Evolutionary conservation across 2,329 filamentous ascomycete genomes (phyloP).

Genomic region (Cladosporium cucumerinum): DNA sequence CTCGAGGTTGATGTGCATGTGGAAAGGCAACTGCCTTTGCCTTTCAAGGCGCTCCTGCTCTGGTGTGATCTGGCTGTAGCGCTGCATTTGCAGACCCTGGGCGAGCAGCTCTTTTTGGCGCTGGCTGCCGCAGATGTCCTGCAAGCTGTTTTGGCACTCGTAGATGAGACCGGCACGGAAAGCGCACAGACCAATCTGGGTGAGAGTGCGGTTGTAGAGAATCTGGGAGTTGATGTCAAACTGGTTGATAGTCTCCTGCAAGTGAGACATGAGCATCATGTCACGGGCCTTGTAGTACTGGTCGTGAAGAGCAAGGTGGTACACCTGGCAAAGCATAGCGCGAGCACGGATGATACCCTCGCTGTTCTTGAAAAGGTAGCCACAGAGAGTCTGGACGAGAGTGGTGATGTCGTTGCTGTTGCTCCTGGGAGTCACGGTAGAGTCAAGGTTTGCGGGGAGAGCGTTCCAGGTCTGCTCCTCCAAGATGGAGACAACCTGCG

Average conservation of each 20-base stretch:
- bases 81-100: slow-evolving; percentile 97
- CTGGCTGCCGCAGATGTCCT: slow-evolving; percentile 96
- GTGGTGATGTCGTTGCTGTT: slow-evolving; percentile 65
- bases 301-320: slow-evolving; percentile 95
- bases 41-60: slow-evolving; percentile 97
- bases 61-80: slow-evolving; percentile 91
- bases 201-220: slow-evolving; percentile 95
- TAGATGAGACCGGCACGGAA: slow-evolving; percentile 97
- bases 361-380: slow-evolving; percentile 90
- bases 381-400: slow-evolving; percentile 84
- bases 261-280: slow-evolving; percentile 99
- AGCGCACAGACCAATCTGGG: slow-evolving; percentile 95
- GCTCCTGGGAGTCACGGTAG: slow-evolving; percentile 72
- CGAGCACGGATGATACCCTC: slow-evolving; percentile 94
- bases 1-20: slow-evolving; percentile 99
- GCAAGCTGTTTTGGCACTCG: slow-evolving; percentile 93
- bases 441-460: slow-evolving; percentile 67
- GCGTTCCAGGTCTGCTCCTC: slow-evolving; percentile 93
- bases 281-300: slow-evolving; percentile 97
- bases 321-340: slow-evolving; percentile 97
- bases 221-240: slow-evolving; percentile 98
- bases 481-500: slow-evolving; percentile 86
- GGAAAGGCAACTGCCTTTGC: slow-evolving; percentile 96
- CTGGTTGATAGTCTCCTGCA: slow-evolving; percentile 94
- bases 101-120: slow-evolving; percentile 96